phyloP scores from a whole-genome alignment of 805 yeast species.

The Nakazawaea laoshanensis region DNA sequence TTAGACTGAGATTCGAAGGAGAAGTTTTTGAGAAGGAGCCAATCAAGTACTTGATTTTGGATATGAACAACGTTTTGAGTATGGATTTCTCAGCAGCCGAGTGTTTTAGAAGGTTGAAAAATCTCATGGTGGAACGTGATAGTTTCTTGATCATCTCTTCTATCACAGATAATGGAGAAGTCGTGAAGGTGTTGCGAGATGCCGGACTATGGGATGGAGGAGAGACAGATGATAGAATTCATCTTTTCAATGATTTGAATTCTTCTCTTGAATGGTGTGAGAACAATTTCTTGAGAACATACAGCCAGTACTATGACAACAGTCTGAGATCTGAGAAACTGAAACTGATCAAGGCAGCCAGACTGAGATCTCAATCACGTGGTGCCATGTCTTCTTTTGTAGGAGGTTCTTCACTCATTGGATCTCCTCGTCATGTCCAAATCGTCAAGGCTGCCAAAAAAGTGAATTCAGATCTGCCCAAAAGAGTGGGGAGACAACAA shows the following conservation, averaged over 20 bases:
- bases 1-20: constrained; percentile 58
- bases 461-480: constrained; percentile 24
- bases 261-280: constrained; percentile 96
- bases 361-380: not conserved
- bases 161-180: constrained; percentile 56
- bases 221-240: constrained; percentile 38
- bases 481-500: constrained; percentile 4
- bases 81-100: constrained; percentile 96
- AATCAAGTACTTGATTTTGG: constrained; percentile 74
- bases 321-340: constrained; percentile 1
- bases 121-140: constrained; percentile 59
- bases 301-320: constrained; percentile 29
- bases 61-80: constrained; percentile 71
- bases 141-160: constrained; percentile 76
- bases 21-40: constrained; percentile 42
- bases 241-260: constrained; percentile 72
- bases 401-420: constrained; percentile 17
- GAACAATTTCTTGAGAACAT: constrained; percentile 69
- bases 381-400: constrained; percentile 7
- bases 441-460: constrained; percentile 44
- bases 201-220: constrained; percentile 68
- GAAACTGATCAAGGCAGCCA: not conserved
- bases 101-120: constrained; percentile 81
- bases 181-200: constrained; percentile 66
- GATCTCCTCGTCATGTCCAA: constrained; percentile 47